These are phyloP conservation scores for Trichoderma oligosporum DNA, from an alignment of 2,329 filamentous ascomycete species.

Conservation along the genomic window DNA sequence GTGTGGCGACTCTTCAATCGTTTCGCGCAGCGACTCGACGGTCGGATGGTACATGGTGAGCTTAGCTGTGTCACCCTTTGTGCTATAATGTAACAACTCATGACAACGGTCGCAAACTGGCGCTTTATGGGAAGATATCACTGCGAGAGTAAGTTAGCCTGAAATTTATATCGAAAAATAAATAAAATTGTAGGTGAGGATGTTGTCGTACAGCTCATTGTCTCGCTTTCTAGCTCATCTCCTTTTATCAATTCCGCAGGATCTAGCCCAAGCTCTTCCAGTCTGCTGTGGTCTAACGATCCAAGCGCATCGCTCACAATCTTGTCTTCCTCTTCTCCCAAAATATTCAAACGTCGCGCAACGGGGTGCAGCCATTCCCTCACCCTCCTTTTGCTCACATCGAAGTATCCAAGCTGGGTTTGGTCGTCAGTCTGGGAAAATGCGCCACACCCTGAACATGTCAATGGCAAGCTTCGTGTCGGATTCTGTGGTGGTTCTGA, in stretches of 20 bases:
- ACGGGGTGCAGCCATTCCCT: slow-evolving; percentile 41
- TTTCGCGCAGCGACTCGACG: slow-evolving; percentile 74
- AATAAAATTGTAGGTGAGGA: not conserved
- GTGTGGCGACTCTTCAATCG: slow-evolving; percentile 82
- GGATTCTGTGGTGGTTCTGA: not conserved
- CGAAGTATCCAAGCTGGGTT: slow-evolving; percentile 55
- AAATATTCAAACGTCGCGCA: slow-evolving; percentile 19
- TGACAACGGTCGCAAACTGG: slow-evolving; percentile 88
- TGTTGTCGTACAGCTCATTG: slow-evolving; percentile 9
- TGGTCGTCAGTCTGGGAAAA: slow-evolving; percentile 54
- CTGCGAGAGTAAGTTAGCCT: slow-evolving; percentile 11
- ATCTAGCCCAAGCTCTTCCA: slow-evolving; percentile 47
- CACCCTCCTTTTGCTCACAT: slow-evolving; percentile 49
- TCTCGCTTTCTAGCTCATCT: slow-evolving; percentile 24
- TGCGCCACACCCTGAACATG: slow-evolving; percentile 63
- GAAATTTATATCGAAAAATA: not conserved
- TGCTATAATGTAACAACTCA: slow-evolving; percentile 69
- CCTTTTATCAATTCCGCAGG: slow-evolving; percentile 37
- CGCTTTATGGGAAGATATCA: slow-evolving; percentile 29
- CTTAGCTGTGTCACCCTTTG: slow-evolving; percentile 43
- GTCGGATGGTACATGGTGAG: slow-evolving; percentile 75
- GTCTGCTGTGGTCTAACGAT: slow-evolving; percentile 38
- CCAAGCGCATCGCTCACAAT: slow-evolving; percentile 47
- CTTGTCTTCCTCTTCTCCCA: slow-evolving; percentile 38
- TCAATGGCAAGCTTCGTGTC: slow-evolving; percentile 45